Evolutionary conservation across 1,284 basidiomycete genomes (phyloP), one percentile per base, ranked within the genome.

Genomic region (Cryptococcus hybrid): DNA sequence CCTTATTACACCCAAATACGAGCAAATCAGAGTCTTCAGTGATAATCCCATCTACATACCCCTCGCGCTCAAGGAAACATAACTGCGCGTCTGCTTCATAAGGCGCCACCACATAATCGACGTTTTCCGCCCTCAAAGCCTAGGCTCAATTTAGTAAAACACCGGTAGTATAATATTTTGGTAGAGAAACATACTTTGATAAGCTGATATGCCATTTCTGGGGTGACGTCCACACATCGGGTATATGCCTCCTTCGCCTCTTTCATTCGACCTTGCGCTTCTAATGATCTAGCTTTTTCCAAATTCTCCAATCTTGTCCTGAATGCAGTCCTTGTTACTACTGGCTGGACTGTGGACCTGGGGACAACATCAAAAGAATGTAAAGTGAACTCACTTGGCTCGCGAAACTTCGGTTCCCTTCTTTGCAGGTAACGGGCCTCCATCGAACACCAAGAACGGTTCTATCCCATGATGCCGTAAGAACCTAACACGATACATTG

Each of bases 21-120:
- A 99, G 87, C 52, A 99, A 82, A 78, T 99, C 96, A 5, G 95
- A 98, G 79, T 99, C 96, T 78, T 99, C 96, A 1, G 96, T 98
- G 67, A 99, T 85, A 73, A 99, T 88, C 3, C 87, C 96, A 73
- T 96, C 88, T 52, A 96, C 91, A 51, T 90, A 71, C 11, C 91
- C 90, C 46, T 82, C 78, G 47, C 85, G 85, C 73, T 99, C 96
- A 49, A 99, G 83, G 77, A 88, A 98, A 54, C 92, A 89, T 58
- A 99, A 84, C 76, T 99, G 96, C 0, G 96, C 93, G 72, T 99
- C 96, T 0, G 96, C 96, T 81, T 99, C 96, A 77, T 99, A 99
- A 0, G 96, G 96, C 4, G 96, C 96, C 5, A 99, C 96, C 34
- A 99, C 82, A 73, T 96, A 98, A 30, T 84, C 75, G 12, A 96